phyloP scores from a whole-genome alignment of 345 rosid species.

The Ceriops decandra region DNA sequence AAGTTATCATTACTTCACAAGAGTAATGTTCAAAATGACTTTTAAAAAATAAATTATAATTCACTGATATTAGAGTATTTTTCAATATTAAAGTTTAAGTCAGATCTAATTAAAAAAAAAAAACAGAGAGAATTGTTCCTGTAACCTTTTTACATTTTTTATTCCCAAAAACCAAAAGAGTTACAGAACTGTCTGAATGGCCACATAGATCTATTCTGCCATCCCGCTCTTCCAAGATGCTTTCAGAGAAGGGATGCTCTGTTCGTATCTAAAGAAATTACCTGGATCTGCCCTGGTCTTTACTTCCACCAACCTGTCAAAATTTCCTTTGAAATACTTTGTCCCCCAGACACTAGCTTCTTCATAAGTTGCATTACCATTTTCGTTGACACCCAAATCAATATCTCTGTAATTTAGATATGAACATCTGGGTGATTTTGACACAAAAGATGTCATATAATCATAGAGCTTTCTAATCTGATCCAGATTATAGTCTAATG shows the following conservation, averaged over 20 bases:
- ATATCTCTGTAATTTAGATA: slow-evolving; percentile 31
- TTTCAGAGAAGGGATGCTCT: slow-evolving; percentile 30
- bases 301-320: slow-evolving; percentile 25
- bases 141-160: no score
- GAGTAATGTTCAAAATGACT: no score
- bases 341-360: slow-evolving; percentile 52
- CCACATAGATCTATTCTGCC: not conserved
- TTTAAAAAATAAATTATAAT: no score
- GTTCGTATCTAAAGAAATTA: slow-evolving; percentile 33
- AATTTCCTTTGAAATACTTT: slow-evolving; percentile 22
- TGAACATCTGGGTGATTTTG: slow-evolving; percentile 53
- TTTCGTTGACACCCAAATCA: slow-evolving; percentile 24
- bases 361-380: slow-evolving; percentile 25
- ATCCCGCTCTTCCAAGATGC: not conserved
- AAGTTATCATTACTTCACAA: no score
- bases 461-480: slow-evolving; percentile 32
- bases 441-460: slow-evolving; percentile 48
- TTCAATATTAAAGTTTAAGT: no score
- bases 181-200: no score
- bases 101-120: no score
- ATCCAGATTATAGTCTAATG: slow-evolving; percentile 21
- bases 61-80: no score
- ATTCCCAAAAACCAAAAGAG: no score
- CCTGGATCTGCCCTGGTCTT: slow-evolving; percentile 31
- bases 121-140: no score